Evolutionary conservation across 495 filamentous ascomycete species (phyloP), one percentile per base, ranked within the genome.

Genomic region (Hyphodiscus hymeniophilus): DNA sequence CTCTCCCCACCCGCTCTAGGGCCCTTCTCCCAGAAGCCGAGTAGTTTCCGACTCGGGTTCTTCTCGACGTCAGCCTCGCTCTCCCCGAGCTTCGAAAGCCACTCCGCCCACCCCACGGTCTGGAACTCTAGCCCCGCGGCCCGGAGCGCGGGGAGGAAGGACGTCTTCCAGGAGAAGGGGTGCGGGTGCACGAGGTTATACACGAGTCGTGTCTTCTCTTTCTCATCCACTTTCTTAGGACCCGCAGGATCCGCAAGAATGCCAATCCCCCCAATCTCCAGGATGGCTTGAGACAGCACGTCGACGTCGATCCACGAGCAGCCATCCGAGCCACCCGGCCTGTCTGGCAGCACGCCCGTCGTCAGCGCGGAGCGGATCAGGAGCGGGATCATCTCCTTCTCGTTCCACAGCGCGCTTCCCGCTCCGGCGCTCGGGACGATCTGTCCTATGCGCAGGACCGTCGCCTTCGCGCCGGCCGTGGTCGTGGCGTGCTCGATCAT

Each of bases 311-410:
- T 18, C 53, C 44, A 56, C 18, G 66, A 69, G 39, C 72, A 76
- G 33, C 43, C 45, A 48, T 46, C 51, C 45, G 56, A 60, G 57
- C 62, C 20, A 3, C 41, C 73, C 66, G 11, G 67, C 59, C 0
- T 82, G 61, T 22, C 58, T 0, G 81, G 80, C 3, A 84, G 60
- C 12, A 63, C 64, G 0, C 68, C 69, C 18, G 73, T 72, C 0
- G 73, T 66, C 3, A 50, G 54, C 3, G 70, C 68, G 0, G 62
- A 68, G 33, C 70, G 70, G 13, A 83, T 57, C 66, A 82, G 76
- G 40, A 83, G 59, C 3, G 80, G 77, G 53, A 80, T 81, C n/a
- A 76, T 79, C 52, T 85, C 80, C 3, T 66, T 77, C 4, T 64
- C 49, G 55, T 82, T 85, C 81, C 81, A 84, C 0, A 76, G 47